Evolutionary conservation across 108 stramenopile genomes (phyloP).

Genomic region (Fistulifera pelliculosa): DNA sequence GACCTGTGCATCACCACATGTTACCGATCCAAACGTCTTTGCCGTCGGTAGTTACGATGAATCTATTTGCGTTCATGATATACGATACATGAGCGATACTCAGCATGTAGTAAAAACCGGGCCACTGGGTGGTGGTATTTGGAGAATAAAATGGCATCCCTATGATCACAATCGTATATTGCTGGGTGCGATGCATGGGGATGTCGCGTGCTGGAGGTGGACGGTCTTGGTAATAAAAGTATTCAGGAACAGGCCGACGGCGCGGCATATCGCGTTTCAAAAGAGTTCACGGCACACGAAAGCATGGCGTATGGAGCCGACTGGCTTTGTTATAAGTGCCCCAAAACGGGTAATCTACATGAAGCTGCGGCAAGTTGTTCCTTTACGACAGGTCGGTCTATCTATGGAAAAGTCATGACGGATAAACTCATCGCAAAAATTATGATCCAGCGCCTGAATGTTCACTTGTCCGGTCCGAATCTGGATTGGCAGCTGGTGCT

Average conservation of each 20-base stretch:
- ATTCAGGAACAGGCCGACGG: too few species aligned
- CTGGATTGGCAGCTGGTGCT: too few species aligned
- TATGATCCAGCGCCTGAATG: too few species aligned
- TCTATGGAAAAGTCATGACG: constrained; percentile 30
- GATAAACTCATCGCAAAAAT: too few species aligned
- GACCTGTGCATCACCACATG: constrained; percentile 68
- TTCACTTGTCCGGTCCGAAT: too few species aligned
- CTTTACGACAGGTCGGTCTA: constrained; percentile 71
- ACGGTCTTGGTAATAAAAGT: constrained; percentile 8
- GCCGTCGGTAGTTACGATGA: constrained; percentile 81
- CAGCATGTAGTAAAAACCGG: constrained; percentile 17
- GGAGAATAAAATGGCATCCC: constrained; percentile 88
- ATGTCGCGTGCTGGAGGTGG: constrained; percentile 47
- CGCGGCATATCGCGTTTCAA: neutral
- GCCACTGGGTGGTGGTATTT: constrained; percentile 67
- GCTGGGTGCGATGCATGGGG: constrained; percentile 86
- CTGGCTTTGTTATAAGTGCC: constrained; percentile 44
- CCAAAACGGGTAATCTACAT: neutral
- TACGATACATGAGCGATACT: constrained; percentile 17
- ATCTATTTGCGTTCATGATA: constrained; percentile 55
- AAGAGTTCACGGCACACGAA: constrained; percentile 57
- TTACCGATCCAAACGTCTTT: constrained; percentile 32
- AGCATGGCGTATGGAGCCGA: constrained; percentile 87
- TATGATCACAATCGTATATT: constrained; percentile 28
- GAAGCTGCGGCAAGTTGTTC: constrained; percentile 74